Evolutionary conservation across 129 eudicot genomes (phyloP).

Genomic region (Solidago caesia): DNA sequence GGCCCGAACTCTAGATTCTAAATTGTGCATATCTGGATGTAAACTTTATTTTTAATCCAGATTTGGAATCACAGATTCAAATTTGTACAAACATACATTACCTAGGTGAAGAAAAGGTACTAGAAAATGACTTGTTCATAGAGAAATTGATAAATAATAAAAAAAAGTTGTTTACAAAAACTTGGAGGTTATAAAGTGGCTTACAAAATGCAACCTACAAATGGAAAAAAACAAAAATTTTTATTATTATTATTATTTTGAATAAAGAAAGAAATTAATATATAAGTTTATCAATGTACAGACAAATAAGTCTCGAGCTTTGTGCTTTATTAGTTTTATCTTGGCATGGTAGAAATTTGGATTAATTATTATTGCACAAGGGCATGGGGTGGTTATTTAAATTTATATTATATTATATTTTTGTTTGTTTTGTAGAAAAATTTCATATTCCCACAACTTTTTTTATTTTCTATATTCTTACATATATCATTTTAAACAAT

Average conservation of each 20-base stretch:
- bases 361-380: background rate
- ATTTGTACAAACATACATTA: too few relatives aligned
- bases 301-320: too few relatives aligned
- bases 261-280: background rate
- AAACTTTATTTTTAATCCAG: background rate
- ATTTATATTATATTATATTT: too few relatives aligned
- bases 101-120: too few relatives aligned
- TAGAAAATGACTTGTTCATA: background rate
- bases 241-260: too few relatives aligned
- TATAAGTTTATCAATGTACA: background rate
- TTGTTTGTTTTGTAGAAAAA: too few relatives aligned
- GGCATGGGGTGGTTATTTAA: too few relatives aligned
- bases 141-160: background rate
- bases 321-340: too few relatives aligned
- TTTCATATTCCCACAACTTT: too few relatives aligned
- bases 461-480: too few relatives aligned
- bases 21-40: background rate
- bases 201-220: background rate
- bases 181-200: background rate
- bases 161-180: background rate
- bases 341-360: constrained; percentile 3
- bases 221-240: background rate
- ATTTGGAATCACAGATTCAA: too few relatives aligned
- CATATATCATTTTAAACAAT: too few relatives aligned
- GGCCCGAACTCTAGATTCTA: background rate